Conservation (phyloP, 1,139 yeast genomes). For the Sugiyamaella xylanicola region DNA sequence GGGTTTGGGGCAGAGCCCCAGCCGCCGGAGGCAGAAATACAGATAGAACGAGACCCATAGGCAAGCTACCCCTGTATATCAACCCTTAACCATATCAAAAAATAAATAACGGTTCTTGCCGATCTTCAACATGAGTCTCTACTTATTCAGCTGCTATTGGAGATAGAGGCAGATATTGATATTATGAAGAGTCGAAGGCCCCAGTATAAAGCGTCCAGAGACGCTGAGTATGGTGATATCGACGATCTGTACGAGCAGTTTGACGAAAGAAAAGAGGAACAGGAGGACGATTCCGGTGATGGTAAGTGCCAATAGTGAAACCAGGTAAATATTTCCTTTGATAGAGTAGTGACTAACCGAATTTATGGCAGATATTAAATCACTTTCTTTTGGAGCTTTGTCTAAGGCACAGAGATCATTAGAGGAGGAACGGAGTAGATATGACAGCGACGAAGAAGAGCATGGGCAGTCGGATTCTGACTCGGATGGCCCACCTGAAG, state of each 20-base stretch:
- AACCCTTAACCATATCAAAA: neutral
- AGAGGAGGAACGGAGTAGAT: constrained; percentile 36
- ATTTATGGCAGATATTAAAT: constrained; percentile 43
- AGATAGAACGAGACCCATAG: no score
- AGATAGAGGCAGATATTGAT: neutral
- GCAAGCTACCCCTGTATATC: no score
- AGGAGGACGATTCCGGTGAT: constrained; percentile 29
- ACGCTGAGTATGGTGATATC: constrained; percentile 11
- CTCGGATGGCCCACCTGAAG: constrained; percentile 33
- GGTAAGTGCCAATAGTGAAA: no score
- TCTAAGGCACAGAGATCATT: constrained; percentile 58
- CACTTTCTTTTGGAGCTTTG: constrained; percentile 62
- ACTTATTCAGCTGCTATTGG: neutral
- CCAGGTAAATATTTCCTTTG: no score
- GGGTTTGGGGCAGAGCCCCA: no score
- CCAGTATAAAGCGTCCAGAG: constrained; percentile 17
- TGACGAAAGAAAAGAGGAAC: constrained; percentile 24
- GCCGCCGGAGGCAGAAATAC: no score
- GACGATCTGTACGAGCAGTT: constrained; percentile 14
- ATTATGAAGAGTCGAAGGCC: constrained; percentile 23
- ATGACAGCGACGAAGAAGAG: constrained; percentile 26
- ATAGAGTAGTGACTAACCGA: no score
- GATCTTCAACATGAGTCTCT: constrained; percentile 1
- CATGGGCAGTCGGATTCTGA: constrained; percentile 28
- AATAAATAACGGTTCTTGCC: constrained; percentile 1